Evolutionary conservation across 2,329 filamentous ascomycete species (phyloP).

Genomic region (Hypoxylon sp.): DNA sequence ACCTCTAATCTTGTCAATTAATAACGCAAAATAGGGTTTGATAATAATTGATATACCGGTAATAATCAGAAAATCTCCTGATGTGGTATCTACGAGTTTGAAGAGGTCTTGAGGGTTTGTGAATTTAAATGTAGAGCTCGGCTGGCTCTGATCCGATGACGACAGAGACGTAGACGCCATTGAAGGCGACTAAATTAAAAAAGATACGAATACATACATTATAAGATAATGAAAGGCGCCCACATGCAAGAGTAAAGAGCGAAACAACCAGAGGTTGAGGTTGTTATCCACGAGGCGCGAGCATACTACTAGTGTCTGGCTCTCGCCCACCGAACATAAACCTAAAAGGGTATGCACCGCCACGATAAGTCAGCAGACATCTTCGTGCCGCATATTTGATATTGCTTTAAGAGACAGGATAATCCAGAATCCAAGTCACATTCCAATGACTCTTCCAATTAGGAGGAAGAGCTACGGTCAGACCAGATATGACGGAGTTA

Average conservation of each 20-base stretch:
- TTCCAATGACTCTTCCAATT: neutral
- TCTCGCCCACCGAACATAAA: no score
- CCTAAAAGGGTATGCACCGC: neutral
- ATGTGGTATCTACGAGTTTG: constrained; percentile 6
- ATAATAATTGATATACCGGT: constrained; percentile 9
- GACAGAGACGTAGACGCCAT: constrained; percentile 4
- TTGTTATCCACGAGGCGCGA: neutral
- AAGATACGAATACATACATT: neutral
- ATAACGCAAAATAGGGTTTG: neutral
- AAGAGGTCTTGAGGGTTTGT: constrained; percentile 14
- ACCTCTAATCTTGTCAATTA: constrained; percentile 7
- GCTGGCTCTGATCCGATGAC: constrained; percentile 1
- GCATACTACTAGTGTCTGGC: no score
- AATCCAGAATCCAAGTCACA: neutral
- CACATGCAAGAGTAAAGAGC: constrained; percentile 2
- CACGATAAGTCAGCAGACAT: constrained; percentile 3
- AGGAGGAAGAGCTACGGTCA: neutral
- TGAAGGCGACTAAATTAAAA: neutral
- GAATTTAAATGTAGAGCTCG: constrained; percentile 1
- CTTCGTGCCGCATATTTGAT: neutral
- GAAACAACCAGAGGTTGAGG: constrained; percentile 1
- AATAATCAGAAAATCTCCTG: constrained; percentile 15
- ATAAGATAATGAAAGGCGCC: constrained; percentile 1
- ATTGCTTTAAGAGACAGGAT: neutral
- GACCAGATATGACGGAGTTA: neutral